phyloP scores from a whole-genome alignment of 1,284 basidiomycete species.

The Hemileia vastatrix region DNA sequence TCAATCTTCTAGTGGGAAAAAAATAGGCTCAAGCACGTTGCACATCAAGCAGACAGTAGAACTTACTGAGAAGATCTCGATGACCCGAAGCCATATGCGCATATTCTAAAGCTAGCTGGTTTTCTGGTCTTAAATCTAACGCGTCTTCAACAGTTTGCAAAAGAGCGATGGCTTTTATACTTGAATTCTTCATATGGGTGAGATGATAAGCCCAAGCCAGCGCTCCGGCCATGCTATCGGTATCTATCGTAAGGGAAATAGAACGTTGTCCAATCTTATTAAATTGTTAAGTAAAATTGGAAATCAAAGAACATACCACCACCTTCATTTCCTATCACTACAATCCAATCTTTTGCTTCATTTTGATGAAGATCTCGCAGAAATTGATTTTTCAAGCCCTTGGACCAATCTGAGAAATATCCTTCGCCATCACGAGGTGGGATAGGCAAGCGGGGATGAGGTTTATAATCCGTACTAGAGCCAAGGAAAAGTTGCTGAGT shows the following conservation, averaged over 20 bases:
- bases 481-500: too few species aligned
- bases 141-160: constrained; percentile 37
- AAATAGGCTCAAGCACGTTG: neutral
- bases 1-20: neutral
- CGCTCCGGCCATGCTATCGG: constrained; percentile 40
- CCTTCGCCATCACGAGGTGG: too few species aligned
- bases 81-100: constrained; percentile 41
- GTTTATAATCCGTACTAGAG: too few species aligned
- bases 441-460: too few species aligned
- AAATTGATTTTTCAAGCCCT: constrained; percentile 37
- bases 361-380: constrained; percentile 33
- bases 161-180: constrained; percentile 30
- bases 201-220: constrained; percentile 41
- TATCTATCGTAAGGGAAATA: constrained; percentile 27
- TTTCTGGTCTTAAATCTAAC: constrained; percentile 45
- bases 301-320: constrained; percentile 23
- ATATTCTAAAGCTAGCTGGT: constrained; percentile 40
- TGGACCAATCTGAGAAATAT: constrained; percentile 42
- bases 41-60: neutral
- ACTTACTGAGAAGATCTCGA: constrained; percentile 40
- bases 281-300: neutral
- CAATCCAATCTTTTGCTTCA: constrained; percentile 37
- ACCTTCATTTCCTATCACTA: constrained; percentile 46
- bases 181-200: constrained; percentile 26
- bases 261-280: neutral